Percentiles rank a stretch among this genome's conserved stretches.
Conservation (phyloP, 2,329 filamentous ascomycete species). For the Trichophyton benhamiae region DNA sequence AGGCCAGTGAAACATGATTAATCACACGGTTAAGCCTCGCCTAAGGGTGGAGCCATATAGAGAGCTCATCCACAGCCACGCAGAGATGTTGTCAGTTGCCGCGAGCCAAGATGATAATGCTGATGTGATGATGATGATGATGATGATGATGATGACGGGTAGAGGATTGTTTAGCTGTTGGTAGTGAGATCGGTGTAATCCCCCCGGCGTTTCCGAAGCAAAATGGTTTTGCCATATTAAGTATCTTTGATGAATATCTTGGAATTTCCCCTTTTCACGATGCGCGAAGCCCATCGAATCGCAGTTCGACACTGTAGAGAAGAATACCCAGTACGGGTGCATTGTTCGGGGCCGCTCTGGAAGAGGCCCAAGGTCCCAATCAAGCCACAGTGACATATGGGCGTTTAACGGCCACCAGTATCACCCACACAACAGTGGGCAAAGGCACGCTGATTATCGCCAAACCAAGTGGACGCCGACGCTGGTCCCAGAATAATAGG, state of each 20-base stretch:
- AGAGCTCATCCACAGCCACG: slow-evolving; percentile 3
- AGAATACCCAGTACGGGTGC: not conserved
- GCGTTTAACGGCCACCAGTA: slow-evolving; percentile 2
- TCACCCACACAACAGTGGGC: not conserved
- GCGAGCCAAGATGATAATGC: not conserved
- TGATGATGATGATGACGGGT: not conserved
- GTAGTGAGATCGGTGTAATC: too few species aligned
- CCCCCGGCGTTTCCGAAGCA: not conserved
- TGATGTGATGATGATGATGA: not conserved
- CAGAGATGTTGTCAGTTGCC: not conserved
- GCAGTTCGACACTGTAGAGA: not conserved
- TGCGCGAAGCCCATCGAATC: not conserved
- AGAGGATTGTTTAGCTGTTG: too few species aligned
- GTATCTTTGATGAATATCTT: not conserved
- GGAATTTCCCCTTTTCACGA: not conserved
- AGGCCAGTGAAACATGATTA: slow-evolving; percentile 5
- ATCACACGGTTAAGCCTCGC: not conserved
- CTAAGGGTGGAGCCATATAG: not conserved
- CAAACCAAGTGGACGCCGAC: not conserved
- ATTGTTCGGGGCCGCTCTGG: not conserved
- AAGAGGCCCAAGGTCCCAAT: not conserved
- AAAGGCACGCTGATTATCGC: not conserved
- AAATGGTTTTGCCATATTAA: not conserved
- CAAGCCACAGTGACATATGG: slow-evolving; percentile 3
- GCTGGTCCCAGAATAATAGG: slow-evolving; percentile 2